These are phyloP conservation scores for Picea abies DNA, from an alignment of 83 land plant genomes.

Conservation along the genomic window DNA sequence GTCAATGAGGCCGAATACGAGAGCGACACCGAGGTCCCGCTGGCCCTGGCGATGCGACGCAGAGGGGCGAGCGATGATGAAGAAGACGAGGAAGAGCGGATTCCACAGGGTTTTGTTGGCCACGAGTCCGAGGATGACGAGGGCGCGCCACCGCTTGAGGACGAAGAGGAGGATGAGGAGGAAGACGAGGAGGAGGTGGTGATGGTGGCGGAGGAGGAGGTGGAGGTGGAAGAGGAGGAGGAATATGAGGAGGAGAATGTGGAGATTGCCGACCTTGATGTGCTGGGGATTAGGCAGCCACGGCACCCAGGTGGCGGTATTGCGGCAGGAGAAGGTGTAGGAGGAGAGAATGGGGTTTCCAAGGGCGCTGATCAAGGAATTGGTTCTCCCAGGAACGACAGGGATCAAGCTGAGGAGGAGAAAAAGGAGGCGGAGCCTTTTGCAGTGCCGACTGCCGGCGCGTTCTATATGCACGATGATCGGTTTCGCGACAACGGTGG, in stretches of 20 bases:
- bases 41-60: slow-evolving; percentile 79
- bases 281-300: neutral
- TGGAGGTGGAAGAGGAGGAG: slow-evolving; percentile 31
- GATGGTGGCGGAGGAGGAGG: slow-evolving; percentile 3
- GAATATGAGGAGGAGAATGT: slow-evolving; percentile 35
- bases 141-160: slow-evolving; percentile 60
- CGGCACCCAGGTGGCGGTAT: slow-evolving; percentile 5
- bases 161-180: slow-evolving; percentile 61
- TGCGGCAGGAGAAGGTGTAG: slow-evolving; percentile 22
- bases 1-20: slow-evolving; percentile 70
- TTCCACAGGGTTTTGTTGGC: slow-evolving; percentile 41
- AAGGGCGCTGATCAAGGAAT: slow-evolving; percentile 5
- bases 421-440: slow-evolving; percentile 90
- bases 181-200: slow-evolving; percentile 37
- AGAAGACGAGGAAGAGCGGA: slow-evolving; percentile 47
- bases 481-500: slow-evolving; percentile 76
- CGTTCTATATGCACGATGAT: slow-evolving; percentile 99
- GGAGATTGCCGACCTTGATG: slow-evolving; percentile 29
- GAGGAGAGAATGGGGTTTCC: slow-evolving; percentile 17
- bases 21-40: slow-evolving; percentile 78
- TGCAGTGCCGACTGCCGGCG: slow-evolving; percentile 95
- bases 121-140: slow-evolving; percentile 75
- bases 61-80: slow-evolving; percentile 93
- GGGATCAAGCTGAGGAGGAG: slow-evolving; percentile 49
- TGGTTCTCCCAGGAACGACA: slow-evolving; percentile 16